Base-by-base conservation (phyloP, 345 rosid species). In the Trapa bicornis region DNA sequence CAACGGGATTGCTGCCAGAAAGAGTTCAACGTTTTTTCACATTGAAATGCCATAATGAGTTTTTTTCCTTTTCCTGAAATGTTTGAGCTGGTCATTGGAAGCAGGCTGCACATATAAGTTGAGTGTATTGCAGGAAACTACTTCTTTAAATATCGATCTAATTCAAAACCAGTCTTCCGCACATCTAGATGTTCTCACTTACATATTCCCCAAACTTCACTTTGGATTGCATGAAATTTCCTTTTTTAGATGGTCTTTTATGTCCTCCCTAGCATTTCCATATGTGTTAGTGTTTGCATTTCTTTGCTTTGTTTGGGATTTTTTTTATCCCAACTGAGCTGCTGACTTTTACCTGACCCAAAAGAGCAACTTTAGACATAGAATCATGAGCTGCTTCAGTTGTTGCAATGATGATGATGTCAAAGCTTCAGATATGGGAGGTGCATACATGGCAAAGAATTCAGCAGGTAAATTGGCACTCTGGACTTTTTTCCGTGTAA, bases 351-450 rank as follows among this genome's bases (percentile, higher is more conserved):
- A 15, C 56, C 17, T 16, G 22, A 15, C 22, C 17, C 5, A 15
- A 17, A 50, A 50, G 56, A 50, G 56, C 56, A 50, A 50, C 56
- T 47, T 63, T 47, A 45, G 37, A 53, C 68, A 63, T 74, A 71
- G 75, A 82, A 74, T 64, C 73, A 94, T 94, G 97, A 75, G 96
- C 67, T 91, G 97, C 77, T 91, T 94, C 61, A 66, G 88, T 57
- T 89, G 99, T 72, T 94, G 96, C 53, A 82, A 71, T 58, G 97
- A 86, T 50, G 96, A 85, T 77, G 92, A 84, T 67, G 67, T 76
- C 57, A 88, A 81, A 81, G 72, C 83, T 71, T 75, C 96, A 62
- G 92, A 94, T 56, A 74, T 60, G 77, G 91, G 90, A 67, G 89
- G 86, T 41, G 83, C 80, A 1, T 75, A 88, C 70, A 61, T 79